Evolutionary conservation across 2,329 filamentous ascomycete genomes (phyloP).

Genomic region (Aspergillus transmontanensis): DNA sequence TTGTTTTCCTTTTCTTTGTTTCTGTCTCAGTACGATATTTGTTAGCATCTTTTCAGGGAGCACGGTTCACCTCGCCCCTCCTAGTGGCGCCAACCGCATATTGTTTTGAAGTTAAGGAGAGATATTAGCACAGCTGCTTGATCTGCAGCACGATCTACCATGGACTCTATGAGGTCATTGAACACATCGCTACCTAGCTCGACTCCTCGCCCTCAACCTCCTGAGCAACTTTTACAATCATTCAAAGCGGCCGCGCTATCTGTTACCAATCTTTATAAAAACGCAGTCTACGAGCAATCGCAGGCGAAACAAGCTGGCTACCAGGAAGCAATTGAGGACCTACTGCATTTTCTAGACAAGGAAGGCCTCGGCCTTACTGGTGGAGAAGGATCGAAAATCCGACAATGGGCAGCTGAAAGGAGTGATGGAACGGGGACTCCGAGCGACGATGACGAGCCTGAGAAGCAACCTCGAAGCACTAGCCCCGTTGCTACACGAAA

Average conservation of each 20-base stretch:
- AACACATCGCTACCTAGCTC: slow-evolving; percentile 63
- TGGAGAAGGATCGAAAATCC: slow-evolving; percentile 71
- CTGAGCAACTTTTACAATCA: slow-evolving; percentile 71
- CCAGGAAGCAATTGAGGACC: slow-evolving; percentile 89
- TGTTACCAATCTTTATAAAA: slow-evolving; percentile 96
- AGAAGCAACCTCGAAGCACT: slow-evolving; percentile 41
- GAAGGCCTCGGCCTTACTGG: slow-evolving; percentile 76
- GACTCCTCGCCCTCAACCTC: slow-evolving; percentile 50
- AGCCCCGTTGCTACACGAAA: slow-evolving; percentile 39
- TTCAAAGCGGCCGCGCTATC: slow-evolving; percentile 93
- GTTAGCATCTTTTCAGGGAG: slow-evolving; percentile 10
- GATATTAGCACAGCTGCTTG: slow-evolving; percentile 12
- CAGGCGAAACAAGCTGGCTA: slow-evolving; percentile 80
- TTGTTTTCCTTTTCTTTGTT: neutral
- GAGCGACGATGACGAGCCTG: slow-evolving; percentile 50
- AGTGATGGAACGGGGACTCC: slow-evolving; percentile 45
- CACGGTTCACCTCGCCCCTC: slow-evolving; percentile 26
- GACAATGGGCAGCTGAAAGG: slow-evolving; percentile 60
- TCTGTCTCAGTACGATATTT: slow-evolving; percentile 1
- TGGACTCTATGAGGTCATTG: slow-evolving; percentile 67
- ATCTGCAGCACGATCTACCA: slow-evolving; percentile 32
- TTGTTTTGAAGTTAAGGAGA: slow-evolving; percentile 4
- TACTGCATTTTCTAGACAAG: slow-evolving; percentile 82
- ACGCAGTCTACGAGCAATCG: slow-evolving; percentile 75
- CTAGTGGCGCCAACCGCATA: slow-evolving; percentile 13